A percentile compares a stretch with the other conserved stretches of the same genome.
Conservation (phyloP, 2,329 filamentous ascomycete genomes). For the Bipolaris victoriae region DNA sequence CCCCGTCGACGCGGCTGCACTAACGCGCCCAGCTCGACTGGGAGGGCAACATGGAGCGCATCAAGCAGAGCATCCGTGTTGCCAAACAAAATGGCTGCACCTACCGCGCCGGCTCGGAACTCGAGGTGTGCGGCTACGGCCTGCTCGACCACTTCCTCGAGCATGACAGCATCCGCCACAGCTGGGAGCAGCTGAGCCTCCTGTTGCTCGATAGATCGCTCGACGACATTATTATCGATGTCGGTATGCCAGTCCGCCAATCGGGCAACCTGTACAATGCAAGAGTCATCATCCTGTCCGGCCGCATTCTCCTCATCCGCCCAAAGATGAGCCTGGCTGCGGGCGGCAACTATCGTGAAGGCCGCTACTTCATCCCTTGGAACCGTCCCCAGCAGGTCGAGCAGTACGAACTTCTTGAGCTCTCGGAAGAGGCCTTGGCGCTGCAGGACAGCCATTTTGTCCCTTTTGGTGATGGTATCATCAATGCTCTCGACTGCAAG, state of each 20-base stretch:
- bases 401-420: slow-evolving; percentile 62
- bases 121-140: slow-evolving; percentile 42
- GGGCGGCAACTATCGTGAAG: slow-evolving; percentile 64
- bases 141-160: slow-evolving; percentile 64
- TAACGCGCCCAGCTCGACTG: slow-evolving; percentile 24
- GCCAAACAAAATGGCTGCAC: slow-evolving; percentile 5
- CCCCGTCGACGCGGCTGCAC: not conserved
- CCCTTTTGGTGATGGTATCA: slow-evolving; percentile 71
- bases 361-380: slow-evolving; percentile 47
- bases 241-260: slow-evolving; percentile 59
- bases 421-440: slow-evolving; percentile 57
- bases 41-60: slow-evolving; percentile 67
- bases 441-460: slow-evolving; percentile 64
- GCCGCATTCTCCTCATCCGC: slow-evolving; percentile 72
- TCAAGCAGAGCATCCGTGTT: slow-evolving; percentile 63
- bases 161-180: slow-evolving; percentile 33
- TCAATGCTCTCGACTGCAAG: slow-evolving; percentile 63
- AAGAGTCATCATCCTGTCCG: slow-evolving; percentile 68
- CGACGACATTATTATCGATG: slow-evolving; percentile 61
- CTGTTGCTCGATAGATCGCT: slow-evolving; percentile 67
- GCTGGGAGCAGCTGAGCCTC: slow-evolving; percentile 63
- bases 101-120: slow-evolving; percentile 7
- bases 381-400: slow-evolving; percentile 59
- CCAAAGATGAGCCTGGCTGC: slow-evolving; percentile 75
- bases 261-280: slow-evolving; percentile 65